Evolutionary conservation across 805 yeast species (phyloP), one percentile per base, ranked within the genome.

Genomic region (Cyberlindnera petersonii): DNA sequence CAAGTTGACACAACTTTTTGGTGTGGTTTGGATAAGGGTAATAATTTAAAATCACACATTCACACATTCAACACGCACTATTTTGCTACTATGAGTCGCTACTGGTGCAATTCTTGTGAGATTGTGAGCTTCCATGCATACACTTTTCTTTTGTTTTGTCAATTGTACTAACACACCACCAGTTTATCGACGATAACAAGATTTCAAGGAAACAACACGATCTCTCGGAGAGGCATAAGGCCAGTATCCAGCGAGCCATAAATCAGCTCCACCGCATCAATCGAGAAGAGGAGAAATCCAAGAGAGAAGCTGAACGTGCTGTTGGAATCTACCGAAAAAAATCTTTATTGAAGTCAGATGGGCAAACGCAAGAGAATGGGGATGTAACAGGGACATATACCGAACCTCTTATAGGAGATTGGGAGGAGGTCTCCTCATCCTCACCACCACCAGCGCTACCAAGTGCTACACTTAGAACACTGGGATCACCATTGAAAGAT

Each of bases 161-260:
- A n/a, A 5, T 11, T 19, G 6, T 33, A 19, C 34, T 35, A 24
- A 39, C 38, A 33, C 14, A 10, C 6, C 18, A 17, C 9, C 27
- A 66, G 70, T 67, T 64, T 43, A 63, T 66, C 9, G 67, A 62
- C 30, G 68, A 60, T 27, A 50, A 61, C 23, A 57, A 61, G 35
- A 46, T 64, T 31, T 49, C 59, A 4, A 51, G 57, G 32, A 35
- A 47, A 23, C 54, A 48, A 32, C 72, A 67, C 48, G 70, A 65
- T 37, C 40, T 50, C 6, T 57, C 65, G 5, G 19, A 48, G 4
- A 59, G 55, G 30, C 72, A 67, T 43, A 59, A 55, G 40, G 20
- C 27, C 3, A 46, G 48, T 8, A 43, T 55, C 3, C 37, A 39
- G 22, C 43, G 52, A 15, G 48, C 53, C 9, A 40, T 67, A 4